These are phyloP conservation scores for Bryoerythrophyllum caledonicum DNA, from an alignment of 225 moss, liverwort and hornwort species.

Conservation along the genomic window DNA sequence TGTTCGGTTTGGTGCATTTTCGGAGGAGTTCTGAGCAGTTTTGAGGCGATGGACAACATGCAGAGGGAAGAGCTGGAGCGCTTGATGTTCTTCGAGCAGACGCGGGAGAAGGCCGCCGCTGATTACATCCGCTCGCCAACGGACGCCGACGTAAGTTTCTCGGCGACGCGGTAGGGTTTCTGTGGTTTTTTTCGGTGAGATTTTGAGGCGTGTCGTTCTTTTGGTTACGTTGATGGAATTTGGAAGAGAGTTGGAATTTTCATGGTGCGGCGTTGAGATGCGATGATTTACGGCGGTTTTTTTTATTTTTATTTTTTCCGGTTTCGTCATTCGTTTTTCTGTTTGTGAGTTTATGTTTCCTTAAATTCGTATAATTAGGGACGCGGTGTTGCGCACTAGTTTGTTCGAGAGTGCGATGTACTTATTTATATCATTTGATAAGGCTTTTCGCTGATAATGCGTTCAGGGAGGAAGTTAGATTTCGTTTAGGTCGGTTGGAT, in stretches of 20 bases:
- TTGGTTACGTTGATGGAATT: neutral
- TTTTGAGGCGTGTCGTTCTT: neutral
- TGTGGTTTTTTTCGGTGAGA: neutral
- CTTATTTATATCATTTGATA: neutral
- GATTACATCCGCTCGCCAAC: slow-evolving; percentile 83
- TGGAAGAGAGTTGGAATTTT: neutral
- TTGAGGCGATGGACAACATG: slow-evolving; percentile 72
- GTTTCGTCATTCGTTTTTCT: slow-evolving; percentile 3
- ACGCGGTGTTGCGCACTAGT: neutral
- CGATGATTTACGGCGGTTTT: neutral
- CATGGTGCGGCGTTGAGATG: neutral
- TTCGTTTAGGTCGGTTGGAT: neutral
- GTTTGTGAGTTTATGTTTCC: neutral
- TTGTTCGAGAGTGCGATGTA: slow-evolving; percentile 1
- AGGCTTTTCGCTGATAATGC: neutral
- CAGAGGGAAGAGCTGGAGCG: slow-evolving; percentile 94
- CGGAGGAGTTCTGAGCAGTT: neutral
- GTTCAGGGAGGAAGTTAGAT: neutral
- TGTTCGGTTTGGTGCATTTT: neutral
- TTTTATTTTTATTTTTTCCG: neutral
- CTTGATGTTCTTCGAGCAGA: slow-evolving; percentile 99
- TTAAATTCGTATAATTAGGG: neutral
- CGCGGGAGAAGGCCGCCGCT: slow-evolving; percentile 92
- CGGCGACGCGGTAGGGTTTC: slow-evolving; percentile 17
- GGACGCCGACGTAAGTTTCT: slow-evolving; percentile 70